Conservation (phyloP, 2,329 filamentous ascomycete species). For the Penicillium palitans region DNA sequence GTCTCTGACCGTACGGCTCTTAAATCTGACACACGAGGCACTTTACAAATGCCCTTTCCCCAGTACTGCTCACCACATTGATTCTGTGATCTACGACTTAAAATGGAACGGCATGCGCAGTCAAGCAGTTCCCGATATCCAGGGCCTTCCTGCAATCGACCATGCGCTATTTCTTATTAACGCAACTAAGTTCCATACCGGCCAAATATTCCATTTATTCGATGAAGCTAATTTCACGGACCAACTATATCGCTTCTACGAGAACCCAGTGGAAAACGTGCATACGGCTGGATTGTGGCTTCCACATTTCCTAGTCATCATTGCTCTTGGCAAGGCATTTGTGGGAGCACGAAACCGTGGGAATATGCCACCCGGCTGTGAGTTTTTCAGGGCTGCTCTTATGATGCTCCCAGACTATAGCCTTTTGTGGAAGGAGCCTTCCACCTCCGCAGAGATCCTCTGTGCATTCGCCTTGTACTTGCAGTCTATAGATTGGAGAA, state of each 20-base stretch:
- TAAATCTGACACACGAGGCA: not conserved
- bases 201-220: not conserved
- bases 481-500: slow-evolving; percentile 1
- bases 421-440: not conserved
- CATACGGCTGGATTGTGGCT: not conserved
- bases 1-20: not conserved
- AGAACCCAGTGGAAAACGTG: not conserved
- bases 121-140: not conserved
- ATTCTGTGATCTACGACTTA: not conserved
- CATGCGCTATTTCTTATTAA: slow-evolving; percentile 2
- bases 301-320: not conserved
- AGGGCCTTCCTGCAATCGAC: not conserved
- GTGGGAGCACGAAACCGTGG: not conserved
- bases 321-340: not conserved
- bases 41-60: not conserved
- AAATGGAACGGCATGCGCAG: slow-evolving; percentile 1
- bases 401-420: slow-evolving; percentile 2
- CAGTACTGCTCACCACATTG: not conserved
- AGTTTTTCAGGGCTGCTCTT: not conserved
- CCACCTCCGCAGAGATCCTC: no score
- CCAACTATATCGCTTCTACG: not conserved
- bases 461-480: not conserved
- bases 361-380: not conserved
- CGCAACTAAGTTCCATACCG: not conserved
- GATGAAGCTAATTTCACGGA: not conserved